Evolutionary conservation across 2,329 filamentous ascomycete genomes (phyloP), one percentile per base, ranked within the genome.

Genomic region (Rutstroemia sp.): DNA sequence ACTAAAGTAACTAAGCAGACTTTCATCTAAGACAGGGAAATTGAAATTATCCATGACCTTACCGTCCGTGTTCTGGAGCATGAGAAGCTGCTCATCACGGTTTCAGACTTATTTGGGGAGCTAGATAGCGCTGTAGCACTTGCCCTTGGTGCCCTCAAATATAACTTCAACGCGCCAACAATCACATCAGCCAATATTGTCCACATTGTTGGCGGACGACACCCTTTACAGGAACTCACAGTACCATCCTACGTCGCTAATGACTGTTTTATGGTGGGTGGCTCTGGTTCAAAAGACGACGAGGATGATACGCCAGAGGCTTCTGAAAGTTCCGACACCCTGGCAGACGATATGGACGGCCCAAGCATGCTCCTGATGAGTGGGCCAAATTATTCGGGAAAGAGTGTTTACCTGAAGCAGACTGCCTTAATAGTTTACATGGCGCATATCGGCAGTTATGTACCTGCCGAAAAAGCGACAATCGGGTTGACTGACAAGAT

Each of bases 341-440:
- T 59, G 10, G 51, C 61, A 12, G 60, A 65, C 3, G 63, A 59
- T 19, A 54, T 56, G 12, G 62, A 70, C 4, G 68, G 68, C 2
- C 83, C 88, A 12, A 89, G 81, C 61, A 86, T 90, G 73, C 69
- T 96, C 12, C 74, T 96, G 5, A 72, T 99, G 65, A 97, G 94
- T 0, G 94, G 94, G 0, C 92, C 94, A 4, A 99, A 99, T 64
- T 95, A 94, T 69, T 97, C 94, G 0, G 94, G 94, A 0, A 99
- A 99, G 71, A 97, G 91, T 64, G 83, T 97, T 0, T 97, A 96
- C 70, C 78, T 97, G 68, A 99, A 95, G 70, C 92, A 99, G 69
- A 82, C 89, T 34, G 94, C 92, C 4, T 75, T 96, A 50, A 94
- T 96, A 57, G 85, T 95, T 14, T 96, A 94, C 68, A 80, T 99